Base-by-base conservation (phyloP, 2,329 filamentous ascomycete genomes). In the Rhinocladiella mackenziei region DNA sequence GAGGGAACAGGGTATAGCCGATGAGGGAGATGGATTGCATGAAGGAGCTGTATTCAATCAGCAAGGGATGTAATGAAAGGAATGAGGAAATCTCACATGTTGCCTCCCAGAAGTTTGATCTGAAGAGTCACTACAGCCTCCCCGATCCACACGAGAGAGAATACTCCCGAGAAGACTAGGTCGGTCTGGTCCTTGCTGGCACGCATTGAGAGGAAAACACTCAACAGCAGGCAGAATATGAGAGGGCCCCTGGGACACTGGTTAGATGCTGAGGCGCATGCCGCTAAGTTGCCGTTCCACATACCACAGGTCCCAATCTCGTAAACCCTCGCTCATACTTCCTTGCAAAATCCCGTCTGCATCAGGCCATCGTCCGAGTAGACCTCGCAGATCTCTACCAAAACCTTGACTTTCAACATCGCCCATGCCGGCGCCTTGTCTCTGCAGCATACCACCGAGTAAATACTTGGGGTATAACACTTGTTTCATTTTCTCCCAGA, bases 401-500 rank as follows among this genome's bases (percentile, higher is more conserved):
- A 71, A 66, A 35, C 70, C 62, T 37, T 62, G 58, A 7, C 69
- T 72, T 56, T 80, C 76, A 11, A 73, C 77, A 55, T 75, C 70
- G 60, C 80, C 77, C n/a, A 73, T 75, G 25, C 72, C 76, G 14
- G 70, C 70, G n/a, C 76, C 76, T 22, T 76, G 73, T 38, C 72
- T 66, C 53, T 74, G 68, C 66, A 83, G 67, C 60, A 82, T 73
- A 28, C 80, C 80, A 29, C 80, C 80, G 17, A 98, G 83, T 36
- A 98, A 76, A 70, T 97, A 97, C 62, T 89, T 89, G 13, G 92
- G 92, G 68, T 88, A 98, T 49, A 98, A 79, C 28, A 98, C 92
- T 73, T 96, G 91, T 65, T 86, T 83, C 83, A 98, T 88, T 76
- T 98, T 98, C 69, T 87, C 86, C 91, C 92, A 97, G 25, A 97